Percentiles rank a stretch among this genome's conserved stretches.
Evolutionary conservation across 768 basidiomycete genomes (phyloP).

Genomic region (Coprinopsis sp.): DNA sequence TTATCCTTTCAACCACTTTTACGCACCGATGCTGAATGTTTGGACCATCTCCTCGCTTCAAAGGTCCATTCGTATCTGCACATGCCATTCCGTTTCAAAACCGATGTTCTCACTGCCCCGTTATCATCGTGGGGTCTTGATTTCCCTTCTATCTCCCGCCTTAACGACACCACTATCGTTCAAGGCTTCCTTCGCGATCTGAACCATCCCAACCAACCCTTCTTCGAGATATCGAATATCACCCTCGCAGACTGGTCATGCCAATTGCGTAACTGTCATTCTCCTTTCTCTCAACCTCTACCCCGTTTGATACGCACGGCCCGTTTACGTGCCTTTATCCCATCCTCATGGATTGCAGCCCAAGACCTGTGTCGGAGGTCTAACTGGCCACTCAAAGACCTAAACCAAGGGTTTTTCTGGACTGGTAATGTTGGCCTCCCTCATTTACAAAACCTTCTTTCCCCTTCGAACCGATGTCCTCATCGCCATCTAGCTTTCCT

Average conservation of each 20-base stretch:
- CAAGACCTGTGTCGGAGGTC: background rate
- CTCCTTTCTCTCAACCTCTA: background rate
- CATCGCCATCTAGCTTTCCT: no score
- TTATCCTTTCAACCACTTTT: slow-evolving; percentile 22
- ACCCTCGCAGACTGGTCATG: slow-evolving; percentile 18
- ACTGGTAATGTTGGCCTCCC: no score
- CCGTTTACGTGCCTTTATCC: background rate
- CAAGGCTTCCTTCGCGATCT: slow-evolving; percentile 13
- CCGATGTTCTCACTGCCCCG: slow-evolving; percentile 6
- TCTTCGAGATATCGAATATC: slow-evolving; percentile 12
- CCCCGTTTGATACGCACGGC: background rate
- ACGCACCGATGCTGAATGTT: slow-evolving; percentile 9
- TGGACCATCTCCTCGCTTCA: slow-evolving; percentile 12
- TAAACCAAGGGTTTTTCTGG: no score
- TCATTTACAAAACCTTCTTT: no score
- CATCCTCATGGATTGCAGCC: background rate
- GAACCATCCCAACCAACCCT: slow-evolving; percentile 17
- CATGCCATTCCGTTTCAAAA: slow-evolving; percentile 20
- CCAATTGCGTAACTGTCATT: background rate
- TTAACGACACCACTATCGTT: slow-evolving; percentile 12
- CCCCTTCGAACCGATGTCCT: no score
- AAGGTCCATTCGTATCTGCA: slow-evolving; percentile 17
- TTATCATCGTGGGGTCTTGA: slow-evolving; percentile 7
- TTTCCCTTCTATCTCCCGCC: slow-evolving; percentile 11
- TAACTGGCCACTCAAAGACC: no score